phyloP scores from a whole-genome alignment of 1,284 basidiomycete genomes.

The Ceratobasidium sp. region DNA sequence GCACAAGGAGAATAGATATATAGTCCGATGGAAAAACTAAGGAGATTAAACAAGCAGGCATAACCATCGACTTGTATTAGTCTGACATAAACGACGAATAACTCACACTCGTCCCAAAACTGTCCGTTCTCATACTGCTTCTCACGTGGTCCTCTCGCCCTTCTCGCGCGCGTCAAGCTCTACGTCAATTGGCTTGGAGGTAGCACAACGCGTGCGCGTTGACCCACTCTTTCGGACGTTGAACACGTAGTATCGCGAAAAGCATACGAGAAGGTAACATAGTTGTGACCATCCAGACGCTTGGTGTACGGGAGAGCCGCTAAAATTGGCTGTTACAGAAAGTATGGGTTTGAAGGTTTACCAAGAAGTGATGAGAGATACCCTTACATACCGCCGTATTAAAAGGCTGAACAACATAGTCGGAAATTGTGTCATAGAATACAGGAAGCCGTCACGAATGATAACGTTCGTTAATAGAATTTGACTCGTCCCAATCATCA shows the following conservation, averaged over 20 bases:
- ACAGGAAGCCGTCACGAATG: conserved; percentile 23
- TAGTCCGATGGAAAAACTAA: not conserved
- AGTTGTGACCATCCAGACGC: conserved; percentile 22
- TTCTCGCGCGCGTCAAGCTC: not conserved
- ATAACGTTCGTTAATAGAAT: conserved; percentile 27
- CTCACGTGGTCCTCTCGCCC: not conserved
- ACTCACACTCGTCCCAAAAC: conserved; percentile 11
- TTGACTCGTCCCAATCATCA: conserved; percentile 23
- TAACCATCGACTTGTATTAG: not conserved
- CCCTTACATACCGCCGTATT: conserved; percentile 29
- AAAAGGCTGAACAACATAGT: conserved; percentile 37
- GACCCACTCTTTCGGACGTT: conserved; percentile 34
- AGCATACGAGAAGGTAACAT: conserved; percentile 24
- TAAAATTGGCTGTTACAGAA: not conserved
- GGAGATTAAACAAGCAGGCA: not conserved
- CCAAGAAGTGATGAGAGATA: not conserved
- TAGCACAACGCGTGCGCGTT: conserved; percentile 7
- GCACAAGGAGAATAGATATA: too few relatives aligned
- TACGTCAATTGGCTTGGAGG: not conserved
- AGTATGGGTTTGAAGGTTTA: not conserved
- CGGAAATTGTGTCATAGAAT: conserved; percentile 25
- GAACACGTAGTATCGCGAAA: conserved; percentile 22
- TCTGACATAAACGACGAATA: conserved; percentile 10
- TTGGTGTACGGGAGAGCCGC: conserved; percentile 10
- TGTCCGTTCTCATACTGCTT: not conserved